These are phyloP conservation scores for Penstemon barbatus DNA, from an alignment of 257 asterid species.

Conservation along the genomic window DNA sequence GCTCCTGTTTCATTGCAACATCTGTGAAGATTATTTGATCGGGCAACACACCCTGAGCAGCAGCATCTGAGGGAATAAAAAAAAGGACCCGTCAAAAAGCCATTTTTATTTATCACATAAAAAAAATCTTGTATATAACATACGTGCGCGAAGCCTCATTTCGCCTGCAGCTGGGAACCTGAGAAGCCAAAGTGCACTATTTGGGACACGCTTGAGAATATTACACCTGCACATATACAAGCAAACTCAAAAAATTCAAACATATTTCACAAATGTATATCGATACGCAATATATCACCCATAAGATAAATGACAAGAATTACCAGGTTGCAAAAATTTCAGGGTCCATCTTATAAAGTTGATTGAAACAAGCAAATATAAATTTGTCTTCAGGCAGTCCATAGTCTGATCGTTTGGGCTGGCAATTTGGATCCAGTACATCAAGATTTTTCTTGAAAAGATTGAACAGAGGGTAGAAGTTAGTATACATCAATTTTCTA, in stretches of 20 bases:
- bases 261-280: neutral
- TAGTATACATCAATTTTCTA: conserved; percentile 21
- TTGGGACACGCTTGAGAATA: conserved; percentile 95
- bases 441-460: conserved; percentile 76
- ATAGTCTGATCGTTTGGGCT: conserved; percentile 86
- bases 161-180: conserved; percentile 99
- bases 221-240: conserved; percentile 73
- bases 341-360: conserved; percentile 99
- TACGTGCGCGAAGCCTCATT: conserved; percentile 88
- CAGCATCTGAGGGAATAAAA: conserved; percentile 63
- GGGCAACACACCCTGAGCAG: conserved; percentile 90
- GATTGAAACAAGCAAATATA: conserved; percentile 96
- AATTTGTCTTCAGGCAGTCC: conserved; percentile 96
- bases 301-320: conserved; percentile 3
- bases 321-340: conserved; percentile 88
- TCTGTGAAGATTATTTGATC: conserved; percentile 95
- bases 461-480: conserved; percentile 20
- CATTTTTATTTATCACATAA: neutral
- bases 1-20: conserved; percentile 98
- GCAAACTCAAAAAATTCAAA: conserved; percentile 6
- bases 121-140: conserved; percentile 23
- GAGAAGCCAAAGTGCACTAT: conserved; percentile 97
- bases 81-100: neutral
- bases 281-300: neutral
- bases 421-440: conserved; percentile 76